A percentile compares a stretch with the other conserved stretches of the same genome.
phyloP scores from a whole-genome alignment of 2,329 filamentous ascomycete species.

The Ophiocordyceps sinensis region DNA sequence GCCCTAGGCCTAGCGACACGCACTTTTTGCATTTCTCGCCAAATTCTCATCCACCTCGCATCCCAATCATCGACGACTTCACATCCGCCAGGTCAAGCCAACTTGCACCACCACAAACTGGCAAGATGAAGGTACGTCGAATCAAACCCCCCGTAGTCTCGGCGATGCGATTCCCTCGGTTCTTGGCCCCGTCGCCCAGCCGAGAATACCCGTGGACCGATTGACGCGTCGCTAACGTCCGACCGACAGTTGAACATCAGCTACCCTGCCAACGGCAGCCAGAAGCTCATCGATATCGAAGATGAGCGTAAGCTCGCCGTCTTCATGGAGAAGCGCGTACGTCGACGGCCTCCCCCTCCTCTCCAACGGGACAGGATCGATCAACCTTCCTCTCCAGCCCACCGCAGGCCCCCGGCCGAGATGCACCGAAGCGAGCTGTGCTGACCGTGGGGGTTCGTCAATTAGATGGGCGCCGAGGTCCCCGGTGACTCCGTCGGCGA shows the following conservation, averaged over 20 bases:
- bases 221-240: slow-evolving; percentile 16
- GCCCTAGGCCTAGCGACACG: slow-evolving; percentile 26
- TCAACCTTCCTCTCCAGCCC: background rate
- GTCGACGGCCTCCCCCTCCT: slow-evolving; percentile 18
- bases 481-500: slow-evolving; percentile 89
- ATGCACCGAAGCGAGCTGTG: background rate
- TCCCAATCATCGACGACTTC: slow-evolving; percentile 21
- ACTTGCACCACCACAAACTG: slow-evolving; percentile 29
- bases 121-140: slow-evolving; percentile 32
- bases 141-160: background rate
- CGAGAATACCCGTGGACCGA: no score
- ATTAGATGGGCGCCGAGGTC: slow-evolving; percentile 77
- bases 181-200: no score
- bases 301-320: slow-evolving; percentile 98
- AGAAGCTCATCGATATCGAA: slow-evolving; percentile 98
- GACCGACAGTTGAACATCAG: slow-evolving; percentile 46
- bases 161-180: background rate
- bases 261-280: slow-evolving; percentile 98
- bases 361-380: background rate
- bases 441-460: background rate
- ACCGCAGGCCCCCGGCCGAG: no score
- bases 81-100: slow-evolving; percentile 26
- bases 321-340: slow-evolving; percentile 96
- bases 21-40: slow-evolving; percentile 23
- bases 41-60: slow-evolving; percentile 17